These are phyloP conservation scores for Castanea sativa DNA, from an alignment of 306 rosid genomes.

Conservation along the genomic window DNA sequence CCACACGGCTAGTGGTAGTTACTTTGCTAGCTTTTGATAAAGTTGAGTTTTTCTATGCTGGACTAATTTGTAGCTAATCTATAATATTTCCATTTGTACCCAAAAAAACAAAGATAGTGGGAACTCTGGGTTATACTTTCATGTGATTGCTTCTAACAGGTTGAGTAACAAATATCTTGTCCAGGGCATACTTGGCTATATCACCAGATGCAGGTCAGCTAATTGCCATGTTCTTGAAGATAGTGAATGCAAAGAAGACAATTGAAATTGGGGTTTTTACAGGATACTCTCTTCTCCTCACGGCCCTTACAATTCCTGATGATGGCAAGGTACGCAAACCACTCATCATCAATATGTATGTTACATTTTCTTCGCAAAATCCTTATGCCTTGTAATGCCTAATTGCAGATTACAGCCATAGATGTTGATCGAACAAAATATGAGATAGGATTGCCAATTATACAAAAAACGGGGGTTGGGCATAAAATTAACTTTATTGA, in stretches of 20 bases:
- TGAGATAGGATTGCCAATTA: constrained; percentile 32
- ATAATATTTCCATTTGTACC: no score
- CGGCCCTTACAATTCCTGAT: constrained; percentile 31
- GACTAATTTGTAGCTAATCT: no score
- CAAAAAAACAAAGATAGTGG: no score
- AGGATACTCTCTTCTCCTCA: constrained; percentile 43
- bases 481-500: constrained; percentile 33
- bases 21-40: no score
- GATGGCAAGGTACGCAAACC: constrained; percentile 21
- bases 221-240: constrained; percentile 26
- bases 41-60: no score
- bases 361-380: no score
- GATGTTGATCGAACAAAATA: constrained; percentile 17
- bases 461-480: constrained; percentile 33
- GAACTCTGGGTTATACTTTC: no score
- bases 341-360: neutral
- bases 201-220: constrained; percentile 35
- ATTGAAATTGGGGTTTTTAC: constrained; percentile 39
- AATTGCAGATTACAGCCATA: constrained; percentile 29
- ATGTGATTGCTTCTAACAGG: no score
- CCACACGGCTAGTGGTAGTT: no score
- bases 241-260: constrained; percentile 39
- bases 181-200: constrained; percentile 18
- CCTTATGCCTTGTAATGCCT: neutral
- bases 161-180: neutral